phyloP scores from a whole-genome alignment of 2,329 filamentous ascomycete genomes.

The Monilinia polystroma region DNA sequence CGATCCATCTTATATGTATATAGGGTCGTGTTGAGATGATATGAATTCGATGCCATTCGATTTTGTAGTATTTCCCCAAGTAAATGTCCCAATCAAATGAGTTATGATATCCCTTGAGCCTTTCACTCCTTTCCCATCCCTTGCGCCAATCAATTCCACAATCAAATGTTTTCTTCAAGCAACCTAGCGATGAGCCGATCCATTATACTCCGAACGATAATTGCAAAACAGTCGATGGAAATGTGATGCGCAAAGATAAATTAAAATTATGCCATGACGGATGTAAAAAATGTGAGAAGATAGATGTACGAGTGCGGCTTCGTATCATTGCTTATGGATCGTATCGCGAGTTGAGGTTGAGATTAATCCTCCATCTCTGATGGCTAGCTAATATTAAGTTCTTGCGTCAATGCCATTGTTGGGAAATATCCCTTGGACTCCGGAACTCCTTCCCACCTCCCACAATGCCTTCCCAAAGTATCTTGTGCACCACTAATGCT shows the following conservation, averaged over 20 bases:
- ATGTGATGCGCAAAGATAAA: slow-evolving; percentile 8
- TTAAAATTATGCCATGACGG: background rate
- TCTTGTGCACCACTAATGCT: slow-evolving; percentile 33
- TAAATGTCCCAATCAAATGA: slow-evolving; percentile 9
- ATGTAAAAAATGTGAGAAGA: background rate
- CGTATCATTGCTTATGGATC: background rate
- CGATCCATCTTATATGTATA: background rate
- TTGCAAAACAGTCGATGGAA: background rate
- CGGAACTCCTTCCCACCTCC: slow-evolving; percentile 38
- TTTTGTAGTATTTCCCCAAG: slow-evolving; percentile 18
- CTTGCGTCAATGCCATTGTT: slow-evolving; percentile 34
- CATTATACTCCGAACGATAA: slow-evolving; percentile 10
- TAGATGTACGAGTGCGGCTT: background rate
- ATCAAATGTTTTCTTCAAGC: slow-evolving; percentile 7
- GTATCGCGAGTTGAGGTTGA: slow-evolving; percentile 2
- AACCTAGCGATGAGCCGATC: slow-evolving; percentile 16
- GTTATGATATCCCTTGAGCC: slow-evolving; percentile 1
- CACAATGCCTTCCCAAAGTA: slow-evolving; percentile 34
- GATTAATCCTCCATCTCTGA: background rate
- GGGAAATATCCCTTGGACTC: slow-evolving; percentile 39
- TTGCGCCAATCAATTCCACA: slow-evolving; percentile 19
- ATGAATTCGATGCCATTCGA: slow-evolving; percentile 1
- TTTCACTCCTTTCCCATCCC: slow-evolving; percentile 11
- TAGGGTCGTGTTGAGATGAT: background rate
- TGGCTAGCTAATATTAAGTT: slow-evolving; percentile 37